Conservation (phyloP, 345 rosid species). For the Arabidopsis arenosa region DNA sequence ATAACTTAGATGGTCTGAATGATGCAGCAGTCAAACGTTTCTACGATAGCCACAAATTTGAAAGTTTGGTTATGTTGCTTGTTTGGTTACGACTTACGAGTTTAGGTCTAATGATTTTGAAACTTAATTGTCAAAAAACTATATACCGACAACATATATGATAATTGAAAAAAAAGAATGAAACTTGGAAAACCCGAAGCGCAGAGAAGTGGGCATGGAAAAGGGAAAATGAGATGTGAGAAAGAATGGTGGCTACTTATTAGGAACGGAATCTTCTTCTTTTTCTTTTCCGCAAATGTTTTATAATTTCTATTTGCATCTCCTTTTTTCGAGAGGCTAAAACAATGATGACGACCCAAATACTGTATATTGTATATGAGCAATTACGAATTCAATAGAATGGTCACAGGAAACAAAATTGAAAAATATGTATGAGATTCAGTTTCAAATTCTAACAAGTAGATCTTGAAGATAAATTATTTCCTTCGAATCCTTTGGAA, state of each 20-base stretch:
- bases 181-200: constrained; percentile 20
- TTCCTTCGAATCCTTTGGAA: neutral
- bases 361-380: neutral
- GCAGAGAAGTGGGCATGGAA: constrained; percentile 32
- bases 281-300: constrained; percentile 43
- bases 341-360: constrained; percentile 31
- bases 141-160: constrained; percentile 6
- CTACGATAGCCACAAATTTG: neutral
- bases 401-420: too few relatives aligned
- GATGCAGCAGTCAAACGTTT: neutral
- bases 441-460: neutral
- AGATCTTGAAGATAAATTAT: neutral
- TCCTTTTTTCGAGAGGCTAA: constrained; percentile 16
- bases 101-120: constrained; percentile 15
- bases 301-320: constrained; percentile 39
- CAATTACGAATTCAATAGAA: too few relatives aligned
- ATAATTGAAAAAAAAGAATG: neutral
- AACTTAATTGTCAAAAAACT: neutral
- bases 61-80: neutral
- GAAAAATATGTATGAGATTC: too few relatives aligned
- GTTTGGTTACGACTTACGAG: neutral
- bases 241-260: constrained; percentile 45
- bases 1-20: neutral
- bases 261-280: constrained; percentile 47
- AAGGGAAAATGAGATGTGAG: constrained; percentile 37